Evolutionary conservation across 768 basidiomycete species (phyloP).

Genomic region (Kwoniella pini): DNA sequence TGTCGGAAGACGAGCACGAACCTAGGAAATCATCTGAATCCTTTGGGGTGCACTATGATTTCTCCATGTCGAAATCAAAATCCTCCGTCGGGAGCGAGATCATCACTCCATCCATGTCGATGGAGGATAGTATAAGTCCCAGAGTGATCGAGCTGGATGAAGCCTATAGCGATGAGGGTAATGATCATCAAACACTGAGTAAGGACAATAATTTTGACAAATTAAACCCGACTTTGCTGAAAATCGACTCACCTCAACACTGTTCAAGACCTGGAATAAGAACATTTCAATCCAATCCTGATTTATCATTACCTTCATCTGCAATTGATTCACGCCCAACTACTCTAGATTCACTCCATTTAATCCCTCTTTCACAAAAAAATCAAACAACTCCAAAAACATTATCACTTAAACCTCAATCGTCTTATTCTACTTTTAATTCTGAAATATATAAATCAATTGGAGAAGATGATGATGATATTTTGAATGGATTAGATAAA

Average conservation of each 20-base stretch:
- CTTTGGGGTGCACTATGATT: constrained; percentile 24
- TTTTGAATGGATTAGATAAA: constrained; percentile 1
- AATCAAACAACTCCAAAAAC: no score
- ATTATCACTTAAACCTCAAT: background rate
- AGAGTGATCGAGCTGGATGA: background rate
- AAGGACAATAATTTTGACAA: background rate
- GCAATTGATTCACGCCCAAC: constrained; percentile 6
- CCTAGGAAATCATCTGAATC: constrained; percentile 20
- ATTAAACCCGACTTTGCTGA: background rate
- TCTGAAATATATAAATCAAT: background rate
- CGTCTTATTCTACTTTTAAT: constrained; percentile 4
- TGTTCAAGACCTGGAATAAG: background rate
- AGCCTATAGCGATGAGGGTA: background rate
- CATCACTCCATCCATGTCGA: constrained; percentile 17
- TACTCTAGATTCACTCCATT: background rate
- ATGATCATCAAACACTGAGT: background rate
- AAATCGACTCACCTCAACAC: no score
- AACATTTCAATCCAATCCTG: constrained; percentile 7
- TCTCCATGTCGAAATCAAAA: constrained; percentile 1
- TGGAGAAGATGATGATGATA: background rate
- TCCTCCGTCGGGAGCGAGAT: constrained; percentile 22
- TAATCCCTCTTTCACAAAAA: background rate
- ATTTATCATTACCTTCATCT: constrained; percentile 14
- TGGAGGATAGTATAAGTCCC: background rate
- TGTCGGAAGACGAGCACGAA: background rate